Evolutionary conservation across 1,139 yeast species (phyloP), one percentile per base, ranked within the genome.

Genomic region (Yamadazyma taylorii): DNA sequence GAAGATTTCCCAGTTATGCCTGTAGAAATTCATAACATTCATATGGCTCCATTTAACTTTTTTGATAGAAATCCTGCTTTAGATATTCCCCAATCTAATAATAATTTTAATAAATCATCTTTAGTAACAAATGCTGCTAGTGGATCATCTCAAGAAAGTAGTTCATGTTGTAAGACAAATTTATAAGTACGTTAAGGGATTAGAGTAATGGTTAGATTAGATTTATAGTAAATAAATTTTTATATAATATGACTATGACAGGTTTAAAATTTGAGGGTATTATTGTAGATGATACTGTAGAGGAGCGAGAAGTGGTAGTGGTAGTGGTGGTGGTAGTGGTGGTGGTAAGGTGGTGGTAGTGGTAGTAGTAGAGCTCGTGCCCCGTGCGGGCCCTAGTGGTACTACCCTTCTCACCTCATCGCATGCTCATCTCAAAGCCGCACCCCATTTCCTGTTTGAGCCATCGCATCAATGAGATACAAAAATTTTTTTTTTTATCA

Each of bases 1-100:
- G 96, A 87, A 67, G 95, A 87, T 63, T 87, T 85, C 85, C 95
- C 95, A 37, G 94, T 87, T 44, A 87, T 87, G 96, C 94, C 95
- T 30, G 85, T 81, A 41, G 95, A 87, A 67, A 79, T 79, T 51
- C 75, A 71, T 53, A 82, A 75, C 57, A 80, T 86, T 50, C 75
- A 79, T 45, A 72, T 87, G 45, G 73, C 75, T 37, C 96, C 96
- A 37, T 67, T 75, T 53, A 87, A 87, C 45, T 87, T 87, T 78
- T 87, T 85, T 61, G 80, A 80, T 50, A 79, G 68, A 58, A 86
- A 86, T 62, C 96, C 96, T 19, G 90, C 90, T 28, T 70, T 87
- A 58, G 94, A 85, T 55, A 70, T 87, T 36, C 95, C 95, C 34
- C 81, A 81, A 56, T 78, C 94, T 13, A 75, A 64, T 54, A 85